These are phyloP conservation scores for Emericellopsis atlantica DNA, from an alignment of 2,329 filamentous ascomycete genomes.

Conservation along the genomic window DNA sequence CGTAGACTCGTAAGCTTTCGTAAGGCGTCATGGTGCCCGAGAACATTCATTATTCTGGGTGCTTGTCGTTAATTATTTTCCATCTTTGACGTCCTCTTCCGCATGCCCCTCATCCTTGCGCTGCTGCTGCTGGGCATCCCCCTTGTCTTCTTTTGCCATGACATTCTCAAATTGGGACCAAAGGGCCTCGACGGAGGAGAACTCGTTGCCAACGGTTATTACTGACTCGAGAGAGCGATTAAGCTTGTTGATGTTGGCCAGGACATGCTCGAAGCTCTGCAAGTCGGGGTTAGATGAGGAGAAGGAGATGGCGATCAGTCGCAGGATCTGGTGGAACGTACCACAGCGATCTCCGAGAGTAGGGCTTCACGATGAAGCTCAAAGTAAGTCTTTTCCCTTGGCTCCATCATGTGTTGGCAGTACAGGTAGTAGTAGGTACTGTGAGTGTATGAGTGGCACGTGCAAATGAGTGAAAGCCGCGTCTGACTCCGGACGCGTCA, in stretches of 20 bases:
- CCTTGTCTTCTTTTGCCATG: constrained; percentile 58
- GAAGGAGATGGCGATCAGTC: neutral
- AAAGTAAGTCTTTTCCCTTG: constrained; percentile 48
- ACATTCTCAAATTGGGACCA: constrained; percentile 97
- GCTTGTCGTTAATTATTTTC: neutral
- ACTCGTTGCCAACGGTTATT: constrained; percentile 90
- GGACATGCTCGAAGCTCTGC: constrained; percentile 75
- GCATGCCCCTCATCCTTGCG: constrained; percentile 5
- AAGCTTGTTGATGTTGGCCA: constrained; percentile 90
- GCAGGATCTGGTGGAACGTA: constrained; percentile 18
- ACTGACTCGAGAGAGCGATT: constrained; percentile 88
- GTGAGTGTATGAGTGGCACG: no score
- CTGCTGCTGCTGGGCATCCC: constrained; percentile 10
- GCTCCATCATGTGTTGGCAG: constrained; percentile 10
- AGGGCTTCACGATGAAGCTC: constrained; percentile 64
- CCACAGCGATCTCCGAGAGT: constrained; percentile 60
- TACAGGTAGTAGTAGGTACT: no score
- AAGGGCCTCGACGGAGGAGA: constrained; percentile 88
- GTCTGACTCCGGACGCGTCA: no score
- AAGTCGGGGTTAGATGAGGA: neutral
- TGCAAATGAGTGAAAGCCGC: no score
- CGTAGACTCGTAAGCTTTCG: no score
- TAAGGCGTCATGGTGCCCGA: no score
- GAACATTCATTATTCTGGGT: no score
- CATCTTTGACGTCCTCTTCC: neutral